These are phyloP conservation scores for Tetramitus jugosus DNA, from an alignment of 208 protist genomes.

Conservation along the genomic window DNA sequence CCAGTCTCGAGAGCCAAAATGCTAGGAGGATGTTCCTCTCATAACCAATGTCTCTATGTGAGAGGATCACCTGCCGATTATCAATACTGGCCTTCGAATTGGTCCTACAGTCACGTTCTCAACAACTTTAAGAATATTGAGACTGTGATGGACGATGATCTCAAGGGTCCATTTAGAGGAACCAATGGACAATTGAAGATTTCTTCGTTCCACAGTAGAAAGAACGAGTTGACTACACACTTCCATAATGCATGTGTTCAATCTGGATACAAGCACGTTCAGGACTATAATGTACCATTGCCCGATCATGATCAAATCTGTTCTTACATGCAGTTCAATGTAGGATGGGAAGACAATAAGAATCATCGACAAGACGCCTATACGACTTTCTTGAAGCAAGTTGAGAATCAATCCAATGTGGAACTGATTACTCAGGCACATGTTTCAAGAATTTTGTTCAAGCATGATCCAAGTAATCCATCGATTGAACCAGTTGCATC, in stretches of 20 bases:
- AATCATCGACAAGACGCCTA: no score
- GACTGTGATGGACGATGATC: not conserved
- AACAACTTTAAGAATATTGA: no score
- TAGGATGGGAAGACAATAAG: no score
- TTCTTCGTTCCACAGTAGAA: not conserved
- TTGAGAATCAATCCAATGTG: not conserved
- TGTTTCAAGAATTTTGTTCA: no score
- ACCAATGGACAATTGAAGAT: not conserved
- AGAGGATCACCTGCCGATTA: conserved; percentile 44
- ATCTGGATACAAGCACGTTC: not conserved
- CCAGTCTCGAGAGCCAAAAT: conserved; percentile 33
- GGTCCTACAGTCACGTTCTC: not conserved
- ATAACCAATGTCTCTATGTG: conserved; percentile 45
- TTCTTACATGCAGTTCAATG: no score
- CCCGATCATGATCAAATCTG: no score
- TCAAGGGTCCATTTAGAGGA: not conserved
- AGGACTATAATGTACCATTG: not conserved
- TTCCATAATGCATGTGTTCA: not conserved
- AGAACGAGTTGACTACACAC: not conserved
- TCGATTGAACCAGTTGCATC: not conserved
- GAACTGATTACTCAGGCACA: not conserved
- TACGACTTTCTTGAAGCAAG: not conserved
- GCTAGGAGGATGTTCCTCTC: conserved; percentile 39
- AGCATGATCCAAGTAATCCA: no score
- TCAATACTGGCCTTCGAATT: conserved; percentile 24